Evolutionary conservation across 352 stramenopile genomes (phyloP).

Genomic region (Pythium pyrilobum): DNA sequence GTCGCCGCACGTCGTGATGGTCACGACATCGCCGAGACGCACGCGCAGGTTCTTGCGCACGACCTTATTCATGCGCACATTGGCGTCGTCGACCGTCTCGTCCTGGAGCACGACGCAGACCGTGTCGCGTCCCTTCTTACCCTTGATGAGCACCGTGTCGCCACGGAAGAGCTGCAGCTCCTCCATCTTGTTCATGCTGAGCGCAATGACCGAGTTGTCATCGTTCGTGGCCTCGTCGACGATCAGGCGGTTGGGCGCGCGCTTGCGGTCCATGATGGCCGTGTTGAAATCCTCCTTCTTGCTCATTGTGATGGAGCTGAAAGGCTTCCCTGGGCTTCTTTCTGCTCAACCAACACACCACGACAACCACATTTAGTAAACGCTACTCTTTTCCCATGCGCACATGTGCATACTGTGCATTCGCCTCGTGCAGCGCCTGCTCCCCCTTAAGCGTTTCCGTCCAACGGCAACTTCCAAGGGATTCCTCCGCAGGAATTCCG

Average conservation of each 20-base stretch:
- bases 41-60: slow-evolving; percentile 99
- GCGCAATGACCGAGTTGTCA: slow-evolving; percentile 96
- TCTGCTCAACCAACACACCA: background rate
- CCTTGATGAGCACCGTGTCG: slow-evolving; percentile 99
- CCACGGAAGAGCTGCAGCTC: slow-evolving; percentile 98
- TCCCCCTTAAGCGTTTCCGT: background rate
- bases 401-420: too few relatives aligned
- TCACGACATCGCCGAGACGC: slow-evolving; percentile 97
- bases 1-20: slow-evolving; percentile 94
- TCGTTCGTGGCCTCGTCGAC: slow-evolving; percentile 97
- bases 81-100: slow-evolving; percentile 96
- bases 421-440: background rate
- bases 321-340: slow-evolving; percentile 17
- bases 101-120: slow-evolving; percentile 98
- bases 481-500: background rate
- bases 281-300: slow-evolving; percentile 83
- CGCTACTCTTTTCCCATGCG: background rate
- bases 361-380: background rate
- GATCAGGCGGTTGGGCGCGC: slow-evolving; percentile 97
- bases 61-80: slow-evolving; percentile 99
- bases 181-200: slow-evolving; percentile 96
- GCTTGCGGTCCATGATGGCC: slow-evolving; percentile 90
- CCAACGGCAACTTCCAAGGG: background rate
- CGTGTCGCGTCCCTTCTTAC: slow-evolving; percentile 98
- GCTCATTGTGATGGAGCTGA: slow-evolving; percentile 14